A percentile compares a stretch with the other conserved stretches of the same genome.
phyloP scores from a whole-genome alignment of 2,329 filamentous ascomycete genomes.

The Myriosclerotinia scirpicola region DNA sequence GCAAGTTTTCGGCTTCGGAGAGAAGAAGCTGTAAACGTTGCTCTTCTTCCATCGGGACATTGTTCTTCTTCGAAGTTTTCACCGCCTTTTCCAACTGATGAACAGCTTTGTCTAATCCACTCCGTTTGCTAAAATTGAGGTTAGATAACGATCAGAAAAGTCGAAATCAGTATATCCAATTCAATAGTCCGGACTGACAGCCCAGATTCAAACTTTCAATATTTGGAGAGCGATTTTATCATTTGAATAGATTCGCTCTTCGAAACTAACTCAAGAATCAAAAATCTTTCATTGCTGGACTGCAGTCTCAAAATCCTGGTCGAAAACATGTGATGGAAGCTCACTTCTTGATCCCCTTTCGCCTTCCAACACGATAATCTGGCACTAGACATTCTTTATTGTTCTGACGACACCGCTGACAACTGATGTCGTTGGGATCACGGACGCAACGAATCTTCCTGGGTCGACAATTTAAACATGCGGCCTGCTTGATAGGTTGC shows the following conservation, averaged over 20 bases:
- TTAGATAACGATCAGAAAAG: background rate
- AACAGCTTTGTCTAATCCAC: constrained; percentile 71
- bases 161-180: background rate
- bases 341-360: constrained; percentile 77
- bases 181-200: background rate
- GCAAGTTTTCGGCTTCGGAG: constrained; percentile 47
- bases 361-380: constrained; percentile 71
- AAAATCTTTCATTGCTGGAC: too few relatives aligned
- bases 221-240: background rate
- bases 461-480: constrained; percentile 62
- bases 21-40: constrained; percentile 53
- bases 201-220: background rate
- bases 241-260: background rate
- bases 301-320: background rate
- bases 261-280: too few relatives aligned
- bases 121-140: constrained; percentile 59
- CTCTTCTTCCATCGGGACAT: constrained; percentile 45
- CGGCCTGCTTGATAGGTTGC: constrained; percentile 46
- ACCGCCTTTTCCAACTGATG: constrained; percentile 72
- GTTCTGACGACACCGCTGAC: constrained; percentile 60
- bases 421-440: constrained; percentile 51
- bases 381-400: constrained; percentile 64
- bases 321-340: constrained; percentile 28
- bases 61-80: constrained; percentile 48
- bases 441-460: constrained; percentile 70